These are phyloP conservation scores for Phlegmacium glaucopus DNA, from an alignment of 768 basidiomycete genomes.

Conservation along the genomic window DNA sequence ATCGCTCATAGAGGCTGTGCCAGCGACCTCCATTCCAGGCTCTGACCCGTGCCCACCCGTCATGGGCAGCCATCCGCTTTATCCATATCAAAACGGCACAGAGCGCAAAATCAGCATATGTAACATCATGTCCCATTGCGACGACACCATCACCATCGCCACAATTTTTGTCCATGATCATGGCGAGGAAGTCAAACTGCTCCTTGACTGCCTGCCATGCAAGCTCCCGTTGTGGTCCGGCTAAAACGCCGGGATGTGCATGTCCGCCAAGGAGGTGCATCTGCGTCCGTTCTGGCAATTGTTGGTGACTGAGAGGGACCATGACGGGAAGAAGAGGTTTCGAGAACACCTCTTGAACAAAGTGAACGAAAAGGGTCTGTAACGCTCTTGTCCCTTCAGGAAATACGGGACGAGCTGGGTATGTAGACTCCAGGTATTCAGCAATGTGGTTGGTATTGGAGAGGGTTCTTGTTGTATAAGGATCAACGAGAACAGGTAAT, in stretches of 20 bases:
- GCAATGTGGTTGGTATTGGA: constrained; percentile 62
- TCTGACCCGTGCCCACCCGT: constrained; percentile 67
- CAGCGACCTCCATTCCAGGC: constrained; percentile 72
- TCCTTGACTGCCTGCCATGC: constrained; percentile 63
- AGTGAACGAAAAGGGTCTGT: constrained; percentile 68
- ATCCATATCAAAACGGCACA: constrained; percentile 75
- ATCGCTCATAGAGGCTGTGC: constrained; percentile 58
- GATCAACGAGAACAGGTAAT: constrained; percentile 67
- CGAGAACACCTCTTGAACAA: constrained; percentile 60
- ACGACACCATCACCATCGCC: constrained; percentile 63
- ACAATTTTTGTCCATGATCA: constrained; percentile 64
- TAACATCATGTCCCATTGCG: constrained; percentile 61
- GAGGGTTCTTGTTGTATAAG: constrained; percentile 45
- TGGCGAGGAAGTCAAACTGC: constrained; percentile 63
- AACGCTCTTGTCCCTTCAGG: constrained; percentile 69
- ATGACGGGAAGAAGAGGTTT: constrained; percentile 69
- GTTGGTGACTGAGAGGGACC: constrained; percentile 64
- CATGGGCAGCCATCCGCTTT: constrained; percentile 66
- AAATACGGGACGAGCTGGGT: constrained; percentile 67
- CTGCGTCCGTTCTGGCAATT: constrained; percentile 53
- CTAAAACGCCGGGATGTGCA: constrained; percentile 14
- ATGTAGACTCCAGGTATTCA: constrained; percentile 67
- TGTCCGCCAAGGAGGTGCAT: constrained; percentile 39
- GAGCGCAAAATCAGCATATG: constrained; percentile 72
- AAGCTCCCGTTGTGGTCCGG: constrained; percentile 52